These are phyloP conservation scores for Rhodotorula diobovata DNA, from an alignment of 768 basidiomycete genomes.

Conservation along the genomic window DNA sequence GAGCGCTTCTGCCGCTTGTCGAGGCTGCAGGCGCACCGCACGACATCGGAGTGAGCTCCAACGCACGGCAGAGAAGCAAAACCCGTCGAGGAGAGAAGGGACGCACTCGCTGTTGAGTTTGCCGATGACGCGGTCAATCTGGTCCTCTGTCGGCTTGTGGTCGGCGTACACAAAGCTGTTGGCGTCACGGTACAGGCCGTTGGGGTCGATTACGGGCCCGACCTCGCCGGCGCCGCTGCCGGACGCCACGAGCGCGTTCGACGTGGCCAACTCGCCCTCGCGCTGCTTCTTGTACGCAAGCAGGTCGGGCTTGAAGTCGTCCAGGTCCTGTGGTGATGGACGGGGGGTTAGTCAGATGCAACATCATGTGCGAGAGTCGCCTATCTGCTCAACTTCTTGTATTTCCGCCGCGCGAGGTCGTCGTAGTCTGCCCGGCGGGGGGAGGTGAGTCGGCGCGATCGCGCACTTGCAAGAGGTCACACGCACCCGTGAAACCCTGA, in stretches of 20 bases:
- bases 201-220: constrained; percentile 52
- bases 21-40: constrained; percentile 54
- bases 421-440: constrained; percentile 63
- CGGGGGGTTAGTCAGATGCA: too few species aligned
- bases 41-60: background rate
- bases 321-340: constrained; percentile 60
- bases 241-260: constrained; percentile 45
- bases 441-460: background rate
- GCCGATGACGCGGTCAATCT: constrained; percentile 81
- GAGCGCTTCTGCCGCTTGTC: constrained; percentile 88
- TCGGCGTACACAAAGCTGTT: constrained; percentile 91
- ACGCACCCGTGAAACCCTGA: constrained; percentile 84
- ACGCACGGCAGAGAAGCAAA: background rate
- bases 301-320: constrained; percentile 79
- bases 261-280: constrained; percentile 56
- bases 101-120: constrained; percentile 93
- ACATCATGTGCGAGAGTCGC: too few species aligned
- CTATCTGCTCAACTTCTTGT: constrained; percentile 62
- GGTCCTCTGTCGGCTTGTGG: constrained; percentile 90
- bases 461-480: too few species aligned
- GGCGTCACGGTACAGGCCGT: constrained; percentile 80
- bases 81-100: background rate
- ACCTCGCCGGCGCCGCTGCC: constrained; percentile 42
- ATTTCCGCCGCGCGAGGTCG: constrained; percentile 78
- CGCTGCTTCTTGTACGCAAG: constrained; percentile 84